phyloP scores from a whole-genome alignment of 75 land plant genomes.

The Ceratopteris richardii region DNA sequence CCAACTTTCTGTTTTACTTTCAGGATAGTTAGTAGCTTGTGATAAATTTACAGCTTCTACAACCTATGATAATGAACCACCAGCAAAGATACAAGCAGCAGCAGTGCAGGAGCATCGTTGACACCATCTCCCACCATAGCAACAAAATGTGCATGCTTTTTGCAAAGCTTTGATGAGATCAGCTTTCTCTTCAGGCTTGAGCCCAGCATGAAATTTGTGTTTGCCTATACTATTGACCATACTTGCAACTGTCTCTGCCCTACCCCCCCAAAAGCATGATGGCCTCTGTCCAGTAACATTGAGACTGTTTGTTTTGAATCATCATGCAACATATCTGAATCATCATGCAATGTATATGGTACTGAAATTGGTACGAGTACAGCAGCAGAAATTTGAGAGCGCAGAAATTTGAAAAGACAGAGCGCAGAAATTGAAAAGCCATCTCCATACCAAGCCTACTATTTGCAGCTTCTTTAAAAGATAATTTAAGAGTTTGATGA shows the following conservation, averaged over 20 bases:
- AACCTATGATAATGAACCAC: constrained; percentile 83
- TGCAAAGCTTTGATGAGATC: constrained; percentile 49
- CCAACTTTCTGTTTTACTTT: constrained; percentile 89
- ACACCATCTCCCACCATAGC: constrained; percentile 99
- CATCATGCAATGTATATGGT: constrained; percentile 61
- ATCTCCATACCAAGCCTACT: too few relatives aligned
- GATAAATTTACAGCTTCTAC: constrained; percentile 73
- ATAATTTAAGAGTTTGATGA: too few relatives aligned
- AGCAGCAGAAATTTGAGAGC: too few relatives aligned
- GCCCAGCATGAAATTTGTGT: constrained; percentile 31
- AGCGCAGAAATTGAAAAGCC: too few relatives aligned
- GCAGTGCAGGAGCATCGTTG: constrained; percentile 98
- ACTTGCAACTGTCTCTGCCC: constrained; percentile 92
- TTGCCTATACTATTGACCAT: constrained; percentile 68
- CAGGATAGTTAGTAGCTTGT: constrained; percentile 74
- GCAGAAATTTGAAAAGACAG: too few relatives aligned
- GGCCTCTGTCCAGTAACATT: constrained; percentile 67
- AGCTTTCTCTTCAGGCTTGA: constrained; percentile 68
- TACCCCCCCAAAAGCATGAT: constrained; percentile 89
- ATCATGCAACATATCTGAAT: too few relatives aligned
- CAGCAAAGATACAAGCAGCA: constrained; percentile 83
- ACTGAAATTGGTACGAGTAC: constrained; percentile 87
- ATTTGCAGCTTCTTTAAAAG: too few relatives aligned
- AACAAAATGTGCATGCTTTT: constrained; percentile 51
- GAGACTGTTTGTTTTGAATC: constrained; percentile 69